These are phyloP conservation scores for Ogataea nonfermentans DNA, from an alignment of 805 yeast species.

Conservation along the genomic window DNA sequence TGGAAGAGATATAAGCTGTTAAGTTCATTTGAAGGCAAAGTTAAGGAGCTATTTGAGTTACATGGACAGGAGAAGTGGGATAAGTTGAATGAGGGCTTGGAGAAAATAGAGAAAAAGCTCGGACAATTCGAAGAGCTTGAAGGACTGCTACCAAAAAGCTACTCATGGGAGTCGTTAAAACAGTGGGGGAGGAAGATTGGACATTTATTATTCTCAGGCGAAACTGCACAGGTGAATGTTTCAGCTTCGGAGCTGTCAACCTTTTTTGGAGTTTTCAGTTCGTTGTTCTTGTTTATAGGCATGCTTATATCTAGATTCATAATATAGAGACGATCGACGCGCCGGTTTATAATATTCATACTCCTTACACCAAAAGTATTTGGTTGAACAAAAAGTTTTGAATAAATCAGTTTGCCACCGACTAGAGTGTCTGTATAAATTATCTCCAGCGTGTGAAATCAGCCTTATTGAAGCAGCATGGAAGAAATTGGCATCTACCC, in stretches of 20 bases:
- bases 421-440: conserved; percentile 1
- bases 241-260: not conserved
- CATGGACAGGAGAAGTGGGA: conserved; percentile 10
- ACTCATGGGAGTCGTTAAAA: conserved; percentile 1
- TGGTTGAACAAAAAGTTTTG: conserved; percentile 8
- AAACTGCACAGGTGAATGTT: not conserved
- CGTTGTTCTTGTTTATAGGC: conserved; percentile 6
- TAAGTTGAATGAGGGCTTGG: conserved; percentile 17
- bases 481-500: conserved; percentile 60
- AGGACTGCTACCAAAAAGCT: conserved; percentile 1
- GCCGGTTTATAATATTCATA: conserved; percentile 1
- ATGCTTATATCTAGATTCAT: conserved; percentile 2
- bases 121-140: conserved; percentile 8
- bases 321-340: conserved; percentile 12
- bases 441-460: not conserved
- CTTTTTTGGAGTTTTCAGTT: conserved; percentile 6
- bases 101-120: conserved; percentile 19
- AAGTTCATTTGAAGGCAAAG: conserved; percentile 78
- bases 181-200: not conserved
- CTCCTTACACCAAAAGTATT: conserved; percentile 7
- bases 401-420: conserved; percentile 17
- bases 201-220: not conserved
- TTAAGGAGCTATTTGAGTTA: conserved; percentile 48
- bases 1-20: conserved; percentile 86
- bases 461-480: conserved; percentile 35